phyloP scores from a whole-genome alignment of 164 flowering plant species.

The Nymphaea thermarum region DNA sequence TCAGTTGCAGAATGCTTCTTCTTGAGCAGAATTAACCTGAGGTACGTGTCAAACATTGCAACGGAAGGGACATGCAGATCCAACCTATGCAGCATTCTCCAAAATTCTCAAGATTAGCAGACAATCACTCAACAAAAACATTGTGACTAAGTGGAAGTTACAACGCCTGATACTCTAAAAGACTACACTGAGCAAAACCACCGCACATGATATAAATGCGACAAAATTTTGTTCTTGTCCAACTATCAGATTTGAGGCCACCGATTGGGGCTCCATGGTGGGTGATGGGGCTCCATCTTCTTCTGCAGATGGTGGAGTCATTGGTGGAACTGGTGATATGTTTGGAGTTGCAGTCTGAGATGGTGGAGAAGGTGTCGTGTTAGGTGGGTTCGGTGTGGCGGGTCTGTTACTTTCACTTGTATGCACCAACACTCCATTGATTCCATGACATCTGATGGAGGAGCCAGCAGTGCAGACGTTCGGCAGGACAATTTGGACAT shows the following conservation, averaged over 20 bases:
- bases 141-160: too few species aligned
- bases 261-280: background rate
- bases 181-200: too few species aligned
- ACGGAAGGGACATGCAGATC: too few species aligned
- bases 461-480: constrained; percentile 49
- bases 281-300: background rate
- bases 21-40: too few species aligned
- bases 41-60: too few species aligned
- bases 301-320: background rate
- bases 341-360: background rate
- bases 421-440: constrained; percentile 36
- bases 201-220: background rate
- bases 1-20: too few species aligned
- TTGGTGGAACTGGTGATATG: background rate
- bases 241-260: background rate
- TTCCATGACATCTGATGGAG: constrained; percentile 74
- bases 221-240: background rate
- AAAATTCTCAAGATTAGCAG: too few species aligned
- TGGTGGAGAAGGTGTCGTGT: constrained; percentile 3
- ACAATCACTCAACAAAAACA: too few species aligned
- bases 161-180: too few species aligned
- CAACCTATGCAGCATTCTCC: too few species aligned
- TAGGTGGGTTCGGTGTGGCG: constrained; percentile 2
- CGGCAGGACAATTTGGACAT: constrained; percentile 46
- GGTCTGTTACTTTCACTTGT: constrained; percentile 6